Evolutionary conservation across 768 basidiomycete species (phyloP), one percentile per base, ranked within the genome.

Genomic region (Tricholoma sp.): DNA sequence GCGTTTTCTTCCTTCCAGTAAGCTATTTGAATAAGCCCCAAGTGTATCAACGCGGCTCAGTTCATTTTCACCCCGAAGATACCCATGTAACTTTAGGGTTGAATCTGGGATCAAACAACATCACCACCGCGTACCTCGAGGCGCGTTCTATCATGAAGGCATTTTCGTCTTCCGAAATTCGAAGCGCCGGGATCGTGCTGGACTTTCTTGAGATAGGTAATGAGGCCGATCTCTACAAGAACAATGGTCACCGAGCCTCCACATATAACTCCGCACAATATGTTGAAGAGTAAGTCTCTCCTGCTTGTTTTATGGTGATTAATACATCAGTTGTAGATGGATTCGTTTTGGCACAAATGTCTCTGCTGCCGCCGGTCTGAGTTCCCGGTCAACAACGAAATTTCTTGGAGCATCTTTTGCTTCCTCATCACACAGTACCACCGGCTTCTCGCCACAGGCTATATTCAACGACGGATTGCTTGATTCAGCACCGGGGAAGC

Each of bases 41-140:
- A 12, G 1, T 4, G 11, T 18, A 13, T 34, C 36, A 18, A 11
- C 17, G 31, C 10, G 5, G 36, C 20, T 42, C 31, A 13, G 18
- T 18, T 37, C 4, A 5, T 17, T 20, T 33, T 36, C 7, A 18
- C 28, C 45, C 34, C 51, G 28, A 32, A 84, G 84, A 79, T 36
- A 85, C 84, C 4, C 79, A 76, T 50, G 81, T 88, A 58, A 81
- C 75, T 8, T 88, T 84, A 84, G 86, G 85, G 10, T 72, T 88
- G 53, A 89, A 89, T 66, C 69, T 88, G n/a, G 84, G 84, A 6
- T 66, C 71, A 52, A 68, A 73, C 47, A 83, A 83, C 59, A 36
- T 82, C 52, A 83, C 81, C 55, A 74, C 80, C 13, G 76, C 72
- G 2, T 76, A 75, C 56, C 71, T 81, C 6, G 75, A 77, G 60